Evolutionary conservation across 768 basidiomycete genomes (phyloP).

Genomic region (Russula griseocarnosa): DNA sequence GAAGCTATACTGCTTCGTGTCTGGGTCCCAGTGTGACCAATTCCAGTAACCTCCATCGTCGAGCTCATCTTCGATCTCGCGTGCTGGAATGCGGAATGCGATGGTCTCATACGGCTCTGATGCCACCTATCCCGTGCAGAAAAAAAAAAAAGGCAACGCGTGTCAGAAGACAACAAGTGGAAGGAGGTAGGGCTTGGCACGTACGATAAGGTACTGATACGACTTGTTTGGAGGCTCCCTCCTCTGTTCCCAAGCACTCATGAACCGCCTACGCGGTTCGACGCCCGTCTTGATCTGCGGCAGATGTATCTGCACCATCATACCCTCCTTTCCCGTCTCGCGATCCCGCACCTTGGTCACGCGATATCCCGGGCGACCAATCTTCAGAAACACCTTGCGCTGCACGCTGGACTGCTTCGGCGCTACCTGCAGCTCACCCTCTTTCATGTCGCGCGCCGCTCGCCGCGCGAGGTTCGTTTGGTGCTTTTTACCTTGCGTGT

Average conservation of each 20-base stretch:
- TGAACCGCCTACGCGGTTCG: slow-evolving; percentile 82
- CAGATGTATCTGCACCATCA: slow-evolving; percentile 95
- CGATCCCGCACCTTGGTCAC: slow-evolving; percentile 95
- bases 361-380: slow-evolving; percentile 90
- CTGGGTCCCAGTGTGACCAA: slow-evolving; percentile 99
- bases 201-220: slow-evolving; percentile 94
- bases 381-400: slow-evolving; percentile 95
- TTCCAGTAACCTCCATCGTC: slow-evolving; percentile 90
- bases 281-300: slow-evolving; percentile 90
- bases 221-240: slow-evolving; percentile 92
- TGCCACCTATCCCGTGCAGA: slow-evolving; percentile 60
- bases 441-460: slow-evolving; percentile 96
- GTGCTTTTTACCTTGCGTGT: slow-evolving; percentile 99
- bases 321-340: slow-evolving; percentile 87
- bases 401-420: slow-evolving; percentile 75
- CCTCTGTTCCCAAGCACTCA: slow-evolving; percentile 98
- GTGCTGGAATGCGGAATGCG: slow-evolving; percentile 96
- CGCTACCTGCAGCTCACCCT: slow-evolving; percentile 84
- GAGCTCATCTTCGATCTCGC: slow-evolving; percentile 93
- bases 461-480: slow-evolving; percentile 97
- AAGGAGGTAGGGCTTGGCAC: slow-evolving; percentile 34
- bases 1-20: slow-evolving; percentile 97
- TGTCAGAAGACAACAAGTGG: background rate
- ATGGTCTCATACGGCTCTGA: slow-evolving; percentile 99
- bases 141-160: background rate